Conservation (phyloP, 2,329 filamentous ascomycete genomes). For the Colletotrichum orchidophilum region DNA sequence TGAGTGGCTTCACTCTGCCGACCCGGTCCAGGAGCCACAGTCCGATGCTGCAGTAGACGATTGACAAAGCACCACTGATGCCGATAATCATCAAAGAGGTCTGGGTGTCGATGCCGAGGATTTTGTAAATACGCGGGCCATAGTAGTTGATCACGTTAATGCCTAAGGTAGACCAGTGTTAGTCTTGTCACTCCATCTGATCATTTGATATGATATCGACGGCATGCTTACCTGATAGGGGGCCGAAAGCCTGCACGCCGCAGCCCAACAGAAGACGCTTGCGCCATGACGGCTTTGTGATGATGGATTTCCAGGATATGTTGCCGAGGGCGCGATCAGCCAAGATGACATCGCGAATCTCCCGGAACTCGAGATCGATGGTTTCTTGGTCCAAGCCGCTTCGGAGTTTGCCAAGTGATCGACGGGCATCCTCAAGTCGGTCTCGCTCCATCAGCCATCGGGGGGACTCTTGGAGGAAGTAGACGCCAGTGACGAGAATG, state of each 20-base stretch:
- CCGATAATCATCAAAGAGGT: conserved; percentile 60
- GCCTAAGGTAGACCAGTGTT: background rate
- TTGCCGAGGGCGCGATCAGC: conserved; percentile 46
- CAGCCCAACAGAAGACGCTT: conserved; percentile 56
- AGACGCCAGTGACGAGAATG: conserved; percentile 37
- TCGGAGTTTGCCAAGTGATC: conserved; percentile 45
- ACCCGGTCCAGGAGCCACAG: conserved; percentile 55
- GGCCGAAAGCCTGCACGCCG: conserved; percentile 58
- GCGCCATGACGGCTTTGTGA: conserved; percentile 54
- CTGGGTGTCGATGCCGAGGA: conserved; percentile 52
- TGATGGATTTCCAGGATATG: conserved; percentile 49
- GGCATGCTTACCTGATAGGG: conserved; percentile 39
- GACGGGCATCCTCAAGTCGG: conserved; percentile 43
- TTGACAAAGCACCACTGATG: conserved; percentile 58
- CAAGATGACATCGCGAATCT: conserved; percentile 51
- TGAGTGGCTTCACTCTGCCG: conserved; percentile 57
- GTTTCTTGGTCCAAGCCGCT: conserved; percentile 41
- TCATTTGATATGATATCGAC: too few species aligned
- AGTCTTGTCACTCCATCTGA: too few species aligned
- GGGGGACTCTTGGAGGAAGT: conserved; percentile 40
- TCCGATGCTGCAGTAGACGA: conserved; percentile 57
- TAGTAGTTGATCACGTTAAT: conserved; percentile 52
- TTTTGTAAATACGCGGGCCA: conserved; percentile 50
- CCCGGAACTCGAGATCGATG: conserved; percentile 50
- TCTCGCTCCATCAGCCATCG: conserved; percentile 47